Conservation (phyloP, 495 filamentous ascomycete genomes). For the Collariella sp. region DNA sequence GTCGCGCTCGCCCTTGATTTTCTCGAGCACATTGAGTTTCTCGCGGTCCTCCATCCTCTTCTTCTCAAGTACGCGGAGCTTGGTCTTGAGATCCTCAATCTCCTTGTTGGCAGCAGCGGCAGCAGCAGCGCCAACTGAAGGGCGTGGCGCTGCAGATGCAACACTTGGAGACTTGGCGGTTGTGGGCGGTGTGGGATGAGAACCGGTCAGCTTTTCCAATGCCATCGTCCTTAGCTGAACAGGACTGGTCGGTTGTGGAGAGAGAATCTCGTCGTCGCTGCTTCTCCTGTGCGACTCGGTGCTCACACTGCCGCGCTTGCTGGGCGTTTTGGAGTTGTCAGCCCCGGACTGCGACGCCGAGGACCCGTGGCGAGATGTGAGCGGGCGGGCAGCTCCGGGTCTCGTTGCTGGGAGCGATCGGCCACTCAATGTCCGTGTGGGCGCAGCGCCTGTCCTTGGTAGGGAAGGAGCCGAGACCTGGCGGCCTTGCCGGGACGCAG, state of each 20-base stretch:
- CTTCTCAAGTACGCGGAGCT: slow-evolving; percentile 69
- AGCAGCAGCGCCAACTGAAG: slow-evolving; percentile 13
- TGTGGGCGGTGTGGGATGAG: slow-evolving; percentile 22
- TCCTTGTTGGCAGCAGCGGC: slow-evolving; percentile 51
- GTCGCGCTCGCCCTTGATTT: slow-evolving; percentile 68
- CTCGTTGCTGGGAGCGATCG: slow-evolving; percentile 27
- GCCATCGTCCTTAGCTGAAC: slow-evolving; percentile 36
- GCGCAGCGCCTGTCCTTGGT: slow-evolving; percentile 22
- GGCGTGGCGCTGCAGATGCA: slow-evolving; percentile 2
- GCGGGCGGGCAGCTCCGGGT: slow-evolving; percentile 26
- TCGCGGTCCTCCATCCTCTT: slow-evolving; percentile 82
- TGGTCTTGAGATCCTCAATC: slow-evolving; percentile 69
- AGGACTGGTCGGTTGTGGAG: slow-evolving; percentile 41
- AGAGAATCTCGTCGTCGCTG: slow-evolving; percentile 31
- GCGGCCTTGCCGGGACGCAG: slow-evolving; percentile 24
- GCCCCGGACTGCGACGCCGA: slow-evolving; percentile 34
- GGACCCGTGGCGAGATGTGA: slow-evolving; percentile 33
- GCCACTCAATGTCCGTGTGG: slow-evolving; percentile 29
- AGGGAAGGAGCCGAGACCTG: slow-evolving; percentile 28
- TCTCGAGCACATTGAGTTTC: slow-evolving; percentile 69
- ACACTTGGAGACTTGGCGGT: slow-evolving; percentile 18
- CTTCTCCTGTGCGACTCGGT: slow-evolving; percentile 32
- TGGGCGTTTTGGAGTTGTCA: slow-evolving; percentile 22
- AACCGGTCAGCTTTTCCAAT: slow-evolving; percentile 38
- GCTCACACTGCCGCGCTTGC: slow-evolving; percentile 24